A percentile compares a stretch with the other conserved stretches of the same genome.
These are phyloP conservation scores for Mycena galopus DNA, from an alignment of 768 basidiomycete genomes.

Conservation along the genomic window DNA sequence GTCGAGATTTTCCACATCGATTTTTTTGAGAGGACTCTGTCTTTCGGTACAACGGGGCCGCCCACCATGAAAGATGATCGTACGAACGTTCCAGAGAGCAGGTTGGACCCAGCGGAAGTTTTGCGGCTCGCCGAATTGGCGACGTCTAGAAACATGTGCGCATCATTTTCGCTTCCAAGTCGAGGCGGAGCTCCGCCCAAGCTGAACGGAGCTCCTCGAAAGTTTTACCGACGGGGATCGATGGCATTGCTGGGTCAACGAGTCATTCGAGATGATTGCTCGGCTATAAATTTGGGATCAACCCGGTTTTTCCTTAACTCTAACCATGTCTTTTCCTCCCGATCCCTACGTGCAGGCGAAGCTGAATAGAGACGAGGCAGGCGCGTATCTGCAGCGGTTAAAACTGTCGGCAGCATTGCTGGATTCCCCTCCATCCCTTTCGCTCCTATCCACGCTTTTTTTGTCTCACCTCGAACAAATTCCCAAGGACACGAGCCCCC, in stretches of 20 bases:
- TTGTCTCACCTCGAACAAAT: constrained; percentile 34
- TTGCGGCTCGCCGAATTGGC: too few relatives aligned
- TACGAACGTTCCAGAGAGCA: too few relatives aligned
- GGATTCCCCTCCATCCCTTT: constrained; percentile 30
- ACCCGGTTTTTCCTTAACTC: background rate
- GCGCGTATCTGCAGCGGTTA: constrained; percentile 28
- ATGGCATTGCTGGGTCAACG: background rate
- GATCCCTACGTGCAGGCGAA: constrained; percentile 12
- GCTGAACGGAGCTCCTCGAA: background rate
- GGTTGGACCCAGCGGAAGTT: too few relatives aligned
- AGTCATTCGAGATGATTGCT: background rate
- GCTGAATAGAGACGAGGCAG: constrained; percentile 21
- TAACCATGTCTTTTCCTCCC: constrained; percentile 17
- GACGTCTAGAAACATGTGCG: too few relatives aligned
- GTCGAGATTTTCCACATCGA: too few relatives aligned
- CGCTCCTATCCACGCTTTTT: constrained; percentile 26
- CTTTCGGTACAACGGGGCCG: too few relatives aligned
- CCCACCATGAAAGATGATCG: too few relatives aligned
- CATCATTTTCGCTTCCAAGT: too few relatives aligned
- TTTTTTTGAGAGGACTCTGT: too few relatives aligned
- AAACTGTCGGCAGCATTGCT: constrained; percentile 24
- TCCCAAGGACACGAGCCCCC: constrained; percentile 34
- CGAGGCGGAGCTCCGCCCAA: too few relatives aligned
- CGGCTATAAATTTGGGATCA: background rate
- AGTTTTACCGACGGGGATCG: background rate